Conservation (phyloP, 257 asterid genomes). For the Jaltomata sinuosa region DNA sequence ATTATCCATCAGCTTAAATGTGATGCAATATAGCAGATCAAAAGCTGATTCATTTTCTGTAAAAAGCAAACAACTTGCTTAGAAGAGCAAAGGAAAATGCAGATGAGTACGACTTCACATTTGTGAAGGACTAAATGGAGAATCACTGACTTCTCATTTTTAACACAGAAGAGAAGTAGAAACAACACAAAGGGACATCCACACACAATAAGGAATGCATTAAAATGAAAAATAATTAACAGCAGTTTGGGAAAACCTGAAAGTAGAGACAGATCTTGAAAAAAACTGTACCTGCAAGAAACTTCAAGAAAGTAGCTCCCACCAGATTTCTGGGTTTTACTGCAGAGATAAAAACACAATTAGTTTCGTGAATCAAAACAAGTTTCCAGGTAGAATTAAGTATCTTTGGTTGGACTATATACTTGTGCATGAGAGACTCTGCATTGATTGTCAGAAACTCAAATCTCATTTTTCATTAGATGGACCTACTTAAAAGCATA, state of each 20-base stretch:
- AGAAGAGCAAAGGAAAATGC: conserved; percentile 11
- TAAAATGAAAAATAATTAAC: background rate
- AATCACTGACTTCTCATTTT: background rate
- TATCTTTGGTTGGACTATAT: background rate
- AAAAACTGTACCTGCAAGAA: conserved; percentile 63
- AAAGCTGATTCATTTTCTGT: conserved; percentile 92
- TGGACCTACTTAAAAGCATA: background rate
- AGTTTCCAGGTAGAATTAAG: background rate
- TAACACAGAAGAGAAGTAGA: background rate
- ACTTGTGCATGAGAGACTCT: background rate
- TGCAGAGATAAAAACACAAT: conserved; percentile 26
- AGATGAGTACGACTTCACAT: background rate
- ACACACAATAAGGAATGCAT: background rate
- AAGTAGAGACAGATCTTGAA: background rate
- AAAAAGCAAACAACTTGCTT: background rate
- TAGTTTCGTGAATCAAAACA: conserved; percentile 5
- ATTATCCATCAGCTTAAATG: conserved; percentile 97
- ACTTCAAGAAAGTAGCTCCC: conserved; percentile 94
- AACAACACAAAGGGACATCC: background rate
- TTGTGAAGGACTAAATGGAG: background rate
- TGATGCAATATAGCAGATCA: conserved; percentile 88
- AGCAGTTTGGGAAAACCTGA: background rate
- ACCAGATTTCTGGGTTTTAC: conserved; percentile 83
- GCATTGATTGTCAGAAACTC: background rate
- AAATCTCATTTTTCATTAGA: background rate